Evolutionary conservation across 306 rosid genomes (phyloP).

Genomic region (Prosopis cineraria): DNA sequence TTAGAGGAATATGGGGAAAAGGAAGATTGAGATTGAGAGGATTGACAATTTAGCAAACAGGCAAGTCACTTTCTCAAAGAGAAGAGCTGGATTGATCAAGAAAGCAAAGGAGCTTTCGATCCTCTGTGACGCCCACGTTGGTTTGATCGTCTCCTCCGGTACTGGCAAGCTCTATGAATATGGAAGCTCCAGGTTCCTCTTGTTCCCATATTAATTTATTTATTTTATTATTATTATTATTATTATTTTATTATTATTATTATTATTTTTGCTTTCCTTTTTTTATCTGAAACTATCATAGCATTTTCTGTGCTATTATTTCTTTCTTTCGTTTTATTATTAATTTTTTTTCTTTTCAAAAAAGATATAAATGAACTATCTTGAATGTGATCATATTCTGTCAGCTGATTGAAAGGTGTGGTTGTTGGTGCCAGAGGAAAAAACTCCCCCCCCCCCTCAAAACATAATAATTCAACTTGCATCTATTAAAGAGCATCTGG

Average conservation of each 20-base stretch:
- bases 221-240: too few relatives aligned
- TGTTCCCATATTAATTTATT: too few relatives aligned
- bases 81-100: conserved; percentile 44
- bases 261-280: too few relatives aligned
- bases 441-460: too few relatives aligned
- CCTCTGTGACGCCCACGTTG: conserved; percentile 50
- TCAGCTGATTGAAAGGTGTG: background rate
- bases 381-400: background rate
- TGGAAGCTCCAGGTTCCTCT: conserved; percentile 41
- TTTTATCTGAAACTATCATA: background rate
- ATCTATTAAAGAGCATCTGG: too few relatives aligned
- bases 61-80: conserved; percentile 51
- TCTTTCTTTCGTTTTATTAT: too few relatives aligned
- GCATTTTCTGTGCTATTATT: background rate
- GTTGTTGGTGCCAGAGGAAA: background rate
- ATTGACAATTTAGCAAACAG: conserved; percentile 34
- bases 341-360: too few relatives aligned
- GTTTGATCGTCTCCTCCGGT: conserved; percentile 41
- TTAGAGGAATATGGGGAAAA: conserved; percentile 43
- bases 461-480: too few relatives aligned
- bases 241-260: too few relatives aligned
- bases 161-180: conserved; percentile 43
- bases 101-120: too few relatives aligned
- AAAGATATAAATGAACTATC: too few relatives aligned
- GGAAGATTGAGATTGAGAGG: too few relatives aligned